A percentile compares a stretch with the other conserved stretches of the same genome.
phyloP scores from a whole-genome alignment of 768 basidiomycete genomes.

The Naganishia vaughanmartiniae region DNA sequence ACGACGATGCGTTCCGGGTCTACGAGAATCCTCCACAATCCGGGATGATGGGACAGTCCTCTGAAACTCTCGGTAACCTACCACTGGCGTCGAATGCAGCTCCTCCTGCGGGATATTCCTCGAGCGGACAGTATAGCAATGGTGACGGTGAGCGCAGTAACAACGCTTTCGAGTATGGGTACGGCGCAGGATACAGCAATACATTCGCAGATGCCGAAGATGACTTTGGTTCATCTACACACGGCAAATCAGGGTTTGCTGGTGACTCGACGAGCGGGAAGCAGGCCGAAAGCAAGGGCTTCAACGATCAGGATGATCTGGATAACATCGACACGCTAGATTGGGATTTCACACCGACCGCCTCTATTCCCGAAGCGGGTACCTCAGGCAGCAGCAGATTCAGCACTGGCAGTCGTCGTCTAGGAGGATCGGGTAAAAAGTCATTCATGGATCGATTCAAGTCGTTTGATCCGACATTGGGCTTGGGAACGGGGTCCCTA shows the following conservation, averaged over 20 bases:
- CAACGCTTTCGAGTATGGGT: conserved; percentile 40
- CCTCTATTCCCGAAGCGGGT: not conserved
- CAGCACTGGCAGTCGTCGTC: conserved; percentile 39
- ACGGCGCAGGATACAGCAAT: conserved; percentile 34
- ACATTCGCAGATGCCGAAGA: conserved; percentile 43
- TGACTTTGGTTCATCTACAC: conserved; percentile 1
- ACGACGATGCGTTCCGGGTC: conserved; percentile 39
- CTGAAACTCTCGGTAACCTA: not conserved
- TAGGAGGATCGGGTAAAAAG: conserved; percentile 14
- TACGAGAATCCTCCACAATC: conserved; percentile 26
- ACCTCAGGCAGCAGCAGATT: conserved; percentile 11
- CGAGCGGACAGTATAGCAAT: not conserved
- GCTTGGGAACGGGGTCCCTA: conserved; percentile 33
- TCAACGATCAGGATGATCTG: conserved; percentile 30
- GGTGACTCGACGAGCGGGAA: conserved; percentile 8
- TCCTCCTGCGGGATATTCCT: conserved; percentile 10
- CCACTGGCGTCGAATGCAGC: conserved; percentile 10
- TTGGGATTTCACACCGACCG: conserved; percentile 27
- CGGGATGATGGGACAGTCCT: conserved; percentile 29
- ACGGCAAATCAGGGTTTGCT: not conserved
- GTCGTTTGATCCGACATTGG: conserved; percentile 48
- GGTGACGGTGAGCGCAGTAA: conserved; percentile 14
- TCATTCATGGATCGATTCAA: conserved; percentile 22
- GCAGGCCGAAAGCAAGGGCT: conserved; percentile 36
- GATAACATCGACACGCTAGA: conserved; percentile 20